Percentiles rank a stretch among this genome's conserved stretches.
Evolutionary conservation across 2,329 filamentous ascomycete genomes (phyloP).

Genomic region (Xylaria multiplex): DNA sequence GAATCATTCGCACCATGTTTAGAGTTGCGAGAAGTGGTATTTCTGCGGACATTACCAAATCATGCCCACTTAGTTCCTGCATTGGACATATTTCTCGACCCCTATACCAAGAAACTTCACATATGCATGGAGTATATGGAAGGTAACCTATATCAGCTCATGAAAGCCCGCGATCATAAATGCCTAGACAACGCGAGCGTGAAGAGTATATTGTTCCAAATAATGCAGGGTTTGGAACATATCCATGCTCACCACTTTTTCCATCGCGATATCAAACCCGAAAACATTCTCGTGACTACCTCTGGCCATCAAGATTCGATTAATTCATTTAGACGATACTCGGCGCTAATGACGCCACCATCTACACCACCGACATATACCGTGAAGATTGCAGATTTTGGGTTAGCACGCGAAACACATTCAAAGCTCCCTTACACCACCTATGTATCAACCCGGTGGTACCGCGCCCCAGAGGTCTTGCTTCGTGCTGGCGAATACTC

Average conservation of each 20-base stretch:
- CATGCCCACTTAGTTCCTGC: constrained; percentile 96
- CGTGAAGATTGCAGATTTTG: constrained; percentile 98
- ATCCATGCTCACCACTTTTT: constrained; percentile 98
- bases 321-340: constrained; percentile 92
- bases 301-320: constrained; percentile 83
- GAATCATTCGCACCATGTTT: constrained; percentile 90
- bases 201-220: constrained; percentile 98
- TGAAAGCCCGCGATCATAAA: constrained; percentile 98
- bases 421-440: constrained; percentile 97
- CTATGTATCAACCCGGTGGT: constrained; percentile 98
- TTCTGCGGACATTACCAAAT: constrained; percentile 85
- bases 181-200: constrained; percentile 88
- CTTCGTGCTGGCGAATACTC: constrained; percentile 96
- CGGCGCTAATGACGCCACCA: constrained; percentile 89
- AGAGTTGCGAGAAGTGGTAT: constrained; percentile 96
- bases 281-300: constrained; percentile 97
- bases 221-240: constrained; percentile 94
- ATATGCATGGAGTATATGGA: constrained; percentile 99
- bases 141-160: constrained; percentile 96
- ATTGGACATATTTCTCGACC: constrained; percentile 97
- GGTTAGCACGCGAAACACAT: constrained; percentile 95
- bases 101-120: constrained; percentile 93
- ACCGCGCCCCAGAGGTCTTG: constrained; percentile 93
- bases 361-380: constrained; percentile 94
- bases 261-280: constrained; percentile 98